Evolutionary conservation across 192 early-diverging fungal genomes (phyloP).

Genomic region (Entophlyctis helioformis): DNA sequence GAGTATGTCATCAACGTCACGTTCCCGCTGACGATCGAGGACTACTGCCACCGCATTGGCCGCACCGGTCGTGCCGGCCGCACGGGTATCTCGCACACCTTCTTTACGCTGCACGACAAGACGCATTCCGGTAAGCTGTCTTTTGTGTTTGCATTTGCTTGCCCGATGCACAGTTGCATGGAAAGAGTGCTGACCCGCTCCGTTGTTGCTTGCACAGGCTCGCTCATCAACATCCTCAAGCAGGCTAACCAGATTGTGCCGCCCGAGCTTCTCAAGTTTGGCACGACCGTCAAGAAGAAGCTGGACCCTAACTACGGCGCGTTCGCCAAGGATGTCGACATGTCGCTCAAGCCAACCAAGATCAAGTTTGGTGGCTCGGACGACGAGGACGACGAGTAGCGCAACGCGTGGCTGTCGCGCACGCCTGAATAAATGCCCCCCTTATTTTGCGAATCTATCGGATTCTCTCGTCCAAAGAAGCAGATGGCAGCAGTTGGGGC

Average conservation of each 20-base stretch:
- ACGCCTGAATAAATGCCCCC: no score
- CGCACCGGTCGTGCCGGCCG: constrained; percentile 91
- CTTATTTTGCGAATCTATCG: no score
- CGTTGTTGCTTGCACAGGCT: no score
- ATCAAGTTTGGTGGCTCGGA: constrained; percentile 62
- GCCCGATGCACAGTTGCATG: no score
- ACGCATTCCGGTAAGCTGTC: constrained; percentile 28
- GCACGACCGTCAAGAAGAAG: constrained; percentile 91
- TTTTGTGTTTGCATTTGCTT: no score
- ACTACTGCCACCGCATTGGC: constrained; percentile 69
- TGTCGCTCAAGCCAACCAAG: constrained; percentile 73
- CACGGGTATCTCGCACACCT: constrained; percentile 81
- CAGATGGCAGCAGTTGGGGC: no score
- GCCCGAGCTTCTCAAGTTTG: constrained; percentile 81
- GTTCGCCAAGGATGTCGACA: constrained; percentile 84
- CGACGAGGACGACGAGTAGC: constrained; percentile 7
- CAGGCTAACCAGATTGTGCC: constrained; percentile 79
- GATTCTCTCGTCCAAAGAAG: no score
- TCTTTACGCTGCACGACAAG: constrained; percentile 88
- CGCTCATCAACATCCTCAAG: constrained; percentile 83
- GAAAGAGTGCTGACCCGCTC: constrained; percentile 30
- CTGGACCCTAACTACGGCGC: constrained; percentile 89
- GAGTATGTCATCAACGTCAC: constrained; percentile 94
- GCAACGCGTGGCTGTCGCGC: no score
- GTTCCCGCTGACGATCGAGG: constrained; percentile 95